These are phyloP conservation scores for Blastobotrys indianensis DNA, from an alignment of 1,139 yeast genomes.

Conservation along the genomic window DNA sequence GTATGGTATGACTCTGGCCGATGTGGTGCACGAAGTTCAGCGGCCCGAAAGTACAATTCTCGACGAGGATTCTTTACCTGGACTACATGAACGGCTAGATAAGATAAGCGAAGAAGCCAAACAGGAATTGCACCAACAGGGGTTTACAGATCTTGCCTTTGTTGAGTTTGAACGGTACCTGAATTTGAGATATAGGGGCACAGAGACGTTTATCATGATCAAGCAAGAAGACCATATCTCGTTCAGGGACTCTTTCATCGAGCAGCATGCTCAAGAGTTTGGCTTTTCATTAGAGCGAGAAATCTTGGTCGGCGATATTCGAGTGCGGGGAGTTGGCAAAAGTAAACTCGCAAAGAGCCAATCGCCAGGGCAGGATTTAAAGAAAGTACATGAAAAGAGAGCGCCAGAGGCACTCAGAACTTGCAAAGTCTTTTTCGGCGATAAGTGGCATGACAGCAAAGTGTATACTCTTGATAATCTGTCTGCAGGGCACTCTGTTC, in stretches of 20 bases:
- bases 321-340: conserved; percentile 64
- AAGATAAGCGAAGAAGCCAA: conserved; percentile 34
- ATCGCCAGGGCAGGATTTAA: conserved; percentile 20
- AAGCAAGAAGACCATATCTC: conserved; percentile 34
- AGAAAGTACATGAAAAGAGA: conserved; percentile 1
- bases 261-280: conserved; percentile 58
- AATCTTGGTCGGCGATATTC: conserved; percentile 74
- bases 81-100: conserved; percentile 35
- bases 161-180: conserved; percentile 54
- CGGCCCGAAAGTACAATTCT: conserved; percentile 43
- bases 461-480: conserved; percentile 49
- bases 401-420: conserved; percentile 19
- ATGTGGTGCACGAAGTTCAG: conserved; percentile 53
- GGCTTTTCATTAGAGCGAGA: conserved; percentile 60
- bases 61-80: conserved; percentile 29
- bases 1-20: conserved; percentile 49
- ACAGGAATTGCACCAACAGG: conserved; percentile 41
- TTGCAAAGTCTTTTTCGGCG: conserved; percentile 42
- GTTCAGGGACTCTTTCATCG: conserved; percentile 37
- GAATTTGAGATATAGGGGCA: conserved; percentile 78
- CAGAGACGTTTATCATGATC: conserved; percentile 80
- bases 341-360: conserved; percentile 22
- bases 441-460: conserved; percentile 48
- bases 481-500: conserved; percentile 46
- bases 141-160: conserved; percentile 35